Base-by-base conservation (phyloP, 2,329 filamentous ascomycete species). In the Colletotrichum eremochloae region DNA sequence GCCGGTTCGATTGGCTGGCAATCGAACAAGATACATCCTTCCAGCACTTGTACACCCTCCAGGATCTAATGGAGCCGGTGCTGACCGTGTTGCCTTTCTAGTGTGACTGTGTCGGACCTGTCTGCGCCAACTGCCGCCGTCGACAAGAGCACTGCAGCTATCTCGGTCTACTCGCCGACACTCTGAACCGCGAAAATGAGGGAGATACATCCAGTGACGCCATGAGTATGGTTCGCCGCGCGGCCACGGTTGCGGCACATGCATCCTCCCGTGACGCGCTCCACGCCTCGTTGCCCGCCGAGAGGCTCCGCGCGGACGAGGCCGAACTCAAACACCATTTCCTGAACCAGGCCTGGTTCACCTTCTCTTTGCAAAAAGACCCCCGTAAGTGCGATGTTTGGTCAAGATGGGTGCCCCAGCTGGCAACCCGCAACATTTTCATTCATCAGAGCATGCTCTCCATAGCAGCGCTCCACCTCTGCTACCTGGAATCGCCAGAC, bases 291-390 rank as follows among this genome's bases (percentile, higher is more conserved):
- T 38, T 74, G 12, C 72, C 72, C 2, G 72, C 69, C 38, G 72
- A 74, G 58, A 72, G 61, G 48, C 70, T 68, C 20, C 70, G 69
- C 31, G 72, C 72, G 29, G 72, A 74, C 15, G 72, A 74, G 57
- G 72, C 72, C 4, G 72, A 74, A 31, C 70, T 74, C 29, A 74
- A 73, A 42, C 71, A 74, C n/a, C 73, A 74, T 38, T 74, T 74
- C 36, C 53, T 74, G 38, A 74, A 68, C 18, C 62, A 74, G n/a
- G 71, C 73, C 3, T 74, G 73, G 70, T 70, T 67, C n/a, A 74
- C 73, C 9, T 73, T 74, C 29, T 74, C 73, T 3, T 50, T 74
- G 7, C 57, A 57, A 29, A 62, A 40, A 24, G 73, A 74, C 42
- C 73, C 73, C 8, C 63, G 63, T 1, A 73, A 67, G 44, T 74